These are phyloP conservation scores for Fusarium xylarioides DNA, from an alignment of 2,329 filamentous ascomycete genomes.

Conservation along the genomic window DNA sequence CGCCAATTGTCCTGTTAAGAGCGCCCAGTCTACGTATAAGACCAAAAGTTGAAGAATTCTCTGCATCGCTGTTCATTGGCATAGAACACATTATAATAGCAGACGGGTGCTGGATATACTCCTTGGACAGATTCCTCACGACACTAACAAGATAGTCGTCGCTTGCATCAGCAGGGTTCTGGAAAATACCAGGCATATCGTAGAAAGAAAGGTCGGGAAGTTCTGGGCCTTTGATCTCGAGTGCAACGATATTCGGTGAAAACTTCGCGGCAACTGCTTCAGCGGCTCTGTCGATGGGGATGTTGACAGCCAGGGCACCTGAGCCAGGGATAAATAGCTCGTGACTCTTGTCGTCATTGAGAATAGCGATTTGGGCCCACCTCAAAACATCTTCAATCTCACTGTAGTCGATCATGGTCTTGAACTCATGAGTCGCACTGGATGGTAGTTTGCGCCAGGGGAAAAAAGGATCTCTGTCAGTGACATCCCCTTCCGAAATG, in stretches of 20 bases:
- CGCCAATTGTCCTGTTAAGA: slow-evolving; percentile 70
- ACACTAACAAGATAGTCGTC: slow-evolving; percentile 76
- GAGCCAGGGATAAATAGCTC: slow-evolving; percentile 64
- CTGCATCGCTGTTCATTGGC: slow-evolving; percentile 80
- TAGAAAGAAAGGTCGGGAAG: slow-evolving; percentile 83
- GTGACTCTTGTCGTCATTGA: slow-evolving; percentile 70
- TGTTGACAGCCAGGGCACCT: slow-evolving; percentile 52
- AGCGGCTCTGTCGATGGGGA: slow-evolving; percentile 47
- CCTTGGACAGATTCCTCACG: slow-evolving; percentile 73
- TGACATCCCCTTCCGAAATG: slow-evolving; percentile 59
- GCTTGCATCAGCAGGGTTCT: slow-evolving; percentile 69
- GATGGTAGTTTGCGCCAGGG: slow-evolving; percentile 68
- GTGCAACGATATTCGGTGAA: slow-evolving; percentile 80
- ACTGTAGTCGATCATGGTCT: slow-evolving; percentile 66
- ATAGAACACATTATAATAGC: slow-evolving; percentile 81
- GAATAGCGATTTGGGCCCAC: slow-evolving; percentile 79
- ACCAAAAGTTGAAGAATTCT: slow-evolving; percentile 76
- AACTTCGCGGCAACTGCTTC: slow-evolving; percentile 69
- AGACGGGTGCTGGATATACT: slow-evolving; percentile 74
- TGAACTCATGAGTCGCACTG: slow-evolving; percentile 65
- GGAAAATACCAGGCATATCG: slow-evolving; percentile 85
- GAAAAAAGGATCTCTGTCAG: slow-evolving; percentile 63
- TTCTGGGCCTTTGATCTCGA: slow-evolving; percentile 77
- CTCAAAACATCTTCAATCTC: slow-evolving; percentile 74
- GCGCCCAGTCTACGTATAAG: slow-evolving; percentile 69